Base-by-base conservation (phyloP, 352 stramenopile species). In the Phytophthora palmivora region DNA sequence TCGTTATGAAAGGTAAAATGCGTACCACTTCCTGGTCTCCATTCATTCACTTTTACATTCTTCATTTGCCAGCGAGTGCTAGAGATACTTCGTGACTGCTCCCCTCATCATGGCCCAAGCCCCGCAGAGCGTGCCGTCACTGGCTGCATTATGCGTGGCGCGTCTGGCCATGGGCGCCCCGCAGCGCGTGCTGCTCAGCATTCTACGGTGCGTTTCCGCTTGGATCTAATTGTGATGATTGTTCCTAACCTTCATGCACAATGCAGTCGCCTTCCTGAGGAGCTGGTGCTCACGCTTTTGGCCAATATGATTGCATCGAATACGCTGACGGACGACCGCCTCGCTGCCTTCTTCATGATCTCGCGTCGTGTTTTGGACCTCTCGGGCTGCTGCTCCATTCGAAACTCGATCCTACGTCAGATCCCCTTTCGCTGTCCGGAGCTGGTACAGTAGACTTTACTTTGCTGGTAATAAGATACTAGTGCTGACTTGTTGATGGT, bases 351-450 rank as follows among this genome's bases (percentile, higher is more conserved):
- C 67, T 94, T 94, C 63, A 88, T 83, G 59, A 75, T 89, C 57
- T 79, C 78, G 33, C 84, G 84, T 14, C 81, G 76, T 54, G 87
- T 94, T 24, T 75, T 96, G 18, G 77, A 74, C 36, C 84, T 96
- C 16, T 63, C 80, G 11, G 81, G 80, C 56, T 96, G 88, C 66
- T 82, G 71, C 26, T 66, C 72, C 38, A 95, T 96, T 59, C 86
- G 88, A 38, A 95, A 96, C 61, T 96, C 88, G 57, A 88, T 95
- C 34, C 57, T 96, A 38, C 84, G 88, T 6, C 88, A 95, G 67
- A 96, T 96, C 49, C 88, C 88, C 6, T 87, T 89, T 45, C 84
- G 84, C 30, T 95, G 86, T 56, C 88, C 88, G 8, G 72, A 95
- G 45, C 53, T 96, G 56, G 87, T 96, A 70, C 58, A 62, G 58